Evolutionary conservation across 805 yeast species (phyloP), one percentile per base, ranked within the genome.

Genomic region (Blastobotrys chiropterorum): DNA sequence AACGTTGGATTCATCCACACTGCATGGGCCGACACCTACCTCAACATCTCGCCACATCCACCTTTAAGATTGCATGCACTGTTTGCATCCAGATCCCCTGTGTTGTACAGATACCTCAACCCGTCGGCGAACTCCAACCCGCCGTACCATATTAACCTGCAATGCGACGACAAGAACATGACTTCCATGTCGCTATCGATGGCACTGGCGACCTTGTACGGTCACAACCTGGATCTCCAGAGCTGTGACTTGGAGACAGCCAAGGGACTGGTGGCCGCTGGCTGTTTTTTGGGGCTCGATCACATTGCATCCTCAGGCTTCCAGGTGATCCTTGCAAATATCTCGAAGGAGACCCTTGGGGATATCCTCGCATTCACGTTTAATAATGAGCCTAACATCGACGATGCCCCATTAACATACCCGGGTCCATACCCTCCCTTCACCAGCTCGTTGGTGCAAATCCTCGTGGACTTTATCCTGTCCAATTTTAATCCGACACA

Each of bases 11-110:
- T 65, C 48, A 44, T 63, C 19, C 67, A 64, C 52, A 68, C 63
- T 8, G 69, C 68, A 7, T 66, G 69, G 69, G 64, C 69, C 8
- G 70, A 66, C 46, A 65, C 69, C 7, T 58, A 62, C 30, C 56
- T 66, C 42, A 51, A 44, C 19, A 54, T 66, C 26, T 45, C 61
- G 5, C 62, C 58, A 19, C 57, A 60, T 44, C 63, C 66, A 2
- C 58, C 58, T 7, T 51, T 66, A 30, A 53, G 68, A 6, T 57
- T 66, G 13, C 71, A 67, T 51, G 64, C 71, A 1, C 61, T 67
- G 38, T 58, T 67, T 49, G 64, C 62, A 3, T 59, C 67, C 34
- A 59, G 67, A 34, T 66, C 69, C 30, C 68, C 69, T 5, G 53
- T 62, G 41, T 54, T 67, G 19, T 60, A 59, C 53, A 61, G 58